A percentile compares a stretch with the other conserved stretches of the same genome.
phyloP scores from a whole-genome alignment of 83 land plant species.

The Thuja plicata region DNA sequence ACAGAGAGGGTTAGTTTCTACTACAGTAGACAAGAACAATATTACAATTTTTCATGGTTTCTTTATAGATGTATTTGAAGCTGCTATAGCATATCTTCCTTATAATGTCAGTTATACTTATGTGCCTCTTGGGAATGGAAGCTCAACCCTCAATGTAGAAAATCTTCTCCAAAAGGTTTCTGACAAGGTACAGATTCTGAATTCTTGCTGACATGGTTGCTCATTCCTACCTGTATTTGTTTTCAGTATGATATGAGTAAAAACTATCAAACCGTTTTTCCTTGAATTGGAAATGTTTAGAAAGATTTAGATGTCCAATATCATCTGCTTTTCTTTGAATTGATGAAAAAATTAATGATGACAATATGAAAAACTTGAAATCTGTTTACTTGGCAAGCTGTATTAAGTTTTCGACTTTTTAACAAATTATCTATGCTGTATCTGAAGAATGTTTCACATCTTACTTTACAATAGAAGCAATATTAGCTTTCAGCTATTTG shows the following conservation, averaged over 20 bases:
- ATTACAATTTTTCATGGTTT: too few species aligned
- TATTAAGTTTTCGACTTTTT: neutral
- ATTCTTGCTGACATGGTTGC: neutral
- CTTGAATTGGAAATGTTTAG: neutral
- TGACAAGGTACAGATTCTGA: neutral
- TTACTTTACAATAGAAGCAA: neutral
- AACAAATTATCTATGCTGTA: neutral
- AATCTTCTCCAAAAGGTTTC: neutral
- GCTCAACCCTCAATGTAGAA: neutral
- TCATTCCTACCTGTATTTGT: neutral
- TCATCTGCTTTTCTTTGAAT: neutral
- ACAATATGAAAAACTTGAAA: neutral
- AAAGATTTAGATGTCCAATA: neutral
- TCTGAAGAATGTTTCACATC: neutral
- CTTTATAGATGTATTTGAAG: neutral
- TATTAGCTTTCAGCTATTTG: neutral
- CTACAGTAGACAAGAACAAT: too few species aligned
- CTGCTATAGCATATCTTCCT: slow-evolving; percentile 66
- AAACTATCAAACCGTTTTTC: neutral
- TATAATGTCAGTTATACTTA: slow-evolving; percentile 64
- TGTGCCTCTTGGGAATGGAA: slow-evolving; percentile 59
- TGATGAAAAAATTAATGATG: neutral
- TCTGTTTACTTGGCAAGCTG: neutral
- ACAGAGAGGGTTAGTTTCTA: too few species aligned
- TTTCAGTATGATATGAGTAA: neutral